Percentiles rank a stretch among this genome's conserved stretches.
Conservation (phyloP, 2,329 filamentous ascomycete genomes). For the Clarireedia monteithiana region DNA sequence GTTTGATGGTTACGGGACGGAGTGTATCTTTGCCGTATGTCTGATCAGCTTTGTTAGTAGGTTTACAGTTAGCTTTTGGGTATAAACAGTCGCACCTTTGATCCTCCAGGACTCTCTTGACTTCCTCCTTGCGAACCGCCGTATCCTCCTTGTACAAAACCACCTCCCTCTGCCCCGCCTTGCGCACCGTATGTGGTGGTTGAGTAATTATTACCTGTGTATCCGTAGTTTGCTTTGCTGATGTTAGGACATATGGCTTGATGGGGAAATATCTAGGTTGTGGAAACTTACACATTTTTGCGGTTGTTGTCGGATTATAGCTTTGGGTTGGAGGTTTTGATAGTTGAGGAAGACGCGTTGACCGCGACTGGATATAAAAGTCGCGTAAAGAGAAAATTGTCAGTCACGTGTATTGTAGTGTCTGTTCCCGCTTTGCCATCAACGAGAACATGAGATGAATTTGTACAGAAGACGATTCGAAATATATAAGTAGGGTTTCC, state of each 20-base stretch:
- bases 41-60: constrained; percentile 6
- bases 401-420: no score
- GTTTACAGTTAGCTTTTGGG: not conserved
- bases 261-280: not conserved
- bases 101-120: constrained; percentile 38
- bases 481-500: no score
- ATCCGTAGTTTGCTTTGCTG: constrained; percentile 26
- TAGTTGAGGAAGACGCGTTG: not conserved
- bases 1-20: constrained; percentile 91
- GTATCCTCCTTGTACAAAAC: constrained; percentile 39
- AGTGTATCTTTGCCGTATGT: constrained; percentile 73
- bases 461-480: no score
- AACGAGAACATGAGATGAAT: no score
- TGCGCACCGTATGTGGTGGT: constrained; percentile 37
- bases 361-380: not conserved
- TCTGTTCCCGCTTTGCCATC: no score
- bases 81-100: constrained; percentile 33
- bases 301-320: not conserved
- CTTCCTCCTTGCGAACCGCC: constrained; percentile 54
- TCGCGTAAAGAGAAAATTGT: not conserved
- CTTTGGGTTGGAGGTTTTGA: not conserved
- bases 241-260: constrained; percentile 6
- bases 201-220: constrained; percentile 22
- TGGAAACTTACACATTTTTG: not conserved
- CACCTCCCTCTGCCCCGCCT: constrained; percentile 53